Conservation (phyloP, 2,329 filamentous ascomycete species). For the Fusarium floridanum region DNA sequence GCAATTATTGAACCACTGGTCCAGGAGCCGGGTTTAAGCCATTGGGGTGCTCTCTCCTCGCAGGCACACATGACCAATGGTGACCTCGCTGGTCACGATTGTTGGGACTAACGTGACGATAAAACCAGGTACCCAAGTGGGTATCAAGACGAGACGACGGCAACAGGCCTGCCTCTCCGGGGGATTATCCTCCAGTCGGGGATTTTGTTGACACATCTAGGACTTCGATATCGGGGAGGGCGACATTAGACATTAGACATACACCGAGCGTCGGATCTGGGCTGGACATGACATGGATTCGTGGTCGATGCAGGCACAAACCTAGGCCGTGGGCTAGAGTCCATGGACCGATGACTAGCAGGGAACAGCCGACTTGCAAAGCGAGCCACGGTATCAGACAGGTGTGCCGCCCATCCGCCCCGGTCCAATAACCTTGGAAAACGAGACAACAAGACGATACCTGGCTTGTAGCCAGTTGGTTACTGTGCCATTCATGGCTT, state of each 20-base stretch:
- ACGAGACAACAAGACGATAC: neutral
- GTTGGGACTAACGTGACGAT: neutral
- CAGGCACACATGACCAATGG: slow-evolving; percentile 3
- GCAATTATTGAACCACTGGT: slow-evolving; percentile 5
- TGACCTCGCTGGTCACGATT: neutral
- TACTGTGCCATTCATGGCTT: neutral
- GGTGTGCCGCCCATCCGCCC: slow-evolving; percentile 1
- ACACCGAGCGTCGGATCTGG: slow-evolving; percentile 8
- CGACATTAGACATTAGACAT: neutral
- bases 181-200: slow-evolving; percentile 1
- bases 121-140: neutral
- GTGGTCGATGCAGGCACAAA: slow-evolving; percentile 15
- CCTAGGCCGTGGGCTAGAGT: neutral
- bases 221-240: neutral
- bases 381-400: slow-evolving; percentile 1
- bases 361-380: neutral
- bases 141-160: neutral
- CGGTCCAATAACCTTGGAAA: neutral
- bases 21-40: slow-evolving; percentile 3
- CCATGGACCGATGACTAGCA: neutral
- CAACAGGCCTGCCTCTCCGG: neutral
- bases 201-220: neutral
- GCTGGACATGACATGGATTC: neutral
- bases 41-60: neutral
- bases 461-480: neutral